These are phyloP conservation scores for Silene coronaria DNA, from an alignment of 179 eudicot genomes.

Conservation along the genomic window DNA sequence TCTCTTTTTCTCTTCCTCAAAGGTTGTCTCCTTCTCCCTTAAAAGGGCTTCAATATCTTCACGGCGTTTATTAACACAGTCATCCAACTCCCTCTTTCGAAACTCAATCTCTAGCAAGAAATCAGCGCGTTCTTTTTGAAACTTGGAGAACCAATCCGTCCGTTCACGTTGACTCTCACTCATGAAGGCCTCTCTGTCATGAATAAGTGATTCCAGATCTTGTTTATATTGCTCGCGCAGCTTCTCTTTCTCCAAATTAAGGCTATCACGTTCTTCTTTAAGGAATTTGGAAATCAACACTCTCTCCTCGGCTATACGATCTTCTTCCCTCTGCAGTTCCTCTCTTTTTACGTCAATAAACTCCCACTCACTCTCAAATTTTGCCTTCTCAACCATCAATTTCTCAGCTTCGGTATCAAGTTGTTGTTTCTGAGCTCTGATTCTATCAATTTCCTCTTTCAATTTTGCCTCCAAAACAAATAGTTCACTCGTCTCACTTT, in stretches of 20 bases:
- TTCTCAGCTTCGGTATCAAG: slow-evolving; percentile 75
- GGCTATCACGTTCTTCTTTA: slow-evolving; percentile 72
- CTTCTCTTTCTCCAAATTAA: slow-evolving; percentile 68
- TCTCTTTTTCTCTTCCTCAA: slow-evolving; percentile 76
- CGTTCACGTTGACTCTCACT: slow-evolving; percentile 69
- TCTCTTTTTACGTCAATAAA: slow-evolving; percentile 80
- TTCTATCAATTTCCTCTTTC: slow-evolving; percentile 78
- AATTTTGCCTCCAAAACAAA: slow-evolving; percentile 56
- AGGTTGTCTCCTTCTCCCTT: slow-evolving; percentile 56
- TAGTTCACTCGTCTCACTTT: slow-evolving; percentile 68
- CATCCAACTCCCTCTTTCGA: slow-evolving; percentile 69
- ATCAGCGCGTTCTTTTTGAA: slow-evolving; percentile 79
- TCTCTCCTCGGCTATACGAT: slow-evolving; percentile 65
- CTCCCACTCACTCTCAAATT: slow-evolving; percentile 89
- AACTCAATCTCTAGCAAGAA: slow-evolving; percentile 67
- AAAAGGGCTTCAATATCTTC: slow-evolving; percentile 76
- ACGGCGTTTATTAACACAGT: slow-evolving; percentile 61
- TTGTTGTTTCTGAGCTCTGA: slow-evolving; percentile 67
- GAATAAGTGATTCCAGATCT: slow-evolving; percentile 64
- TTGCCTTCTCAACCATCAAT: slow-evolving; percentile 66
- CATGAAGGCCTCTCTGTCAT: slow-evolving; percentile 63
- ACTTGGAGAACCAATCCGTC: slow-evolving; percentile 69
- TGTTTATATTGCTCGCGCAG: slow-evolving; percentile 58
- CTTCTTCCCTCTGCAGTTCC: slow-evolving; percentile 65
- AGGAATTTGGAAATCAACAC: slow-evolving; percentile 47